Evolutionary conservation across 768 basidiomycete genomes (phyloP), one percentile per base, ranked within the genome.

Genomic region (Lentinula aciculospora): DNA sequence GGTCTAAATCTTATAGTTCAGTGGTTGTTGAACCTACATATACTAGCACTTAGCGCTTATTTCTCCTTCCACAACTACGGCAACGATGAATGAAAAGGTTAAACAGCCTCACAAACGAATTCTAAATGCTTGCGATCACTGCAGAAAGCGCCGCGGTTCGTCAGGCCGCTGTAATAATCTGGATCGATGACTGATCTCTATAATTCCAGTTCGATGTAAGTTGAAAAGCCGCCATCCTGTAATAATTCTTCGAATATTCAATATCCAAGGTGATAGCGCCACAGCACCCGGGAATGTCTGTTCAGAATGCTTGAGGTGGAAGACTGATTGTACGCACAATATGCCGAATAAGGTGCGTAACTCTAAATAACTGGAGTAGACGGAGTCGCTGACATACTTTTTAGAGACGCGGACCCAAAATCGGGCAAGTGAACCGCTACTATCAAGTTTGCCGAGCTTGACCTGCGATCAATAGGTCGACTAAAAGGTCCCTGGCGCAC

Each of bases 121-220:
- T 15, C 76, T 78, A 67, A 69, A 82, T 29, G 84, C 84, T 2
- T 86, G 85, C 62, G 84, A 86, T 60, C 74, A 79, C 0, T 86
- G 85, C 64, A 71, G 84, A 36, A 74, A 81, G 59, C 85, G 86
- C 72, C 86, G 86, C 69, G 77, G 81, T 31, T 9, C 34, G 10
- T 10, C 7, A 6, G 10, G 8, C 13, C 6, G 29, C 27, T 27
- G 36, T 40, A 19, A 53, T 2, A 21, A n/a, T n/a, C 48, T n/a
- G 13, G 40, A 3, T 10, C n/a, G n/a, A 3, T 55, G 17, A 53
- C 34, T 25, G 36, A 54, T 37, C 53, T 36, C 31, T 46, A 36
- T 53, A 44, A 67, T 49, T 47, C 21, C 51, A 78, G 81, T 81
- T 64, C 75, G 81, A 58, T 82, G 80, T 77, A 72, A 70, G 76